Evolutionary conservation across 768 basidiomycete species (phyloP).

Genomic region (Amanita brunnescens): DNA sequence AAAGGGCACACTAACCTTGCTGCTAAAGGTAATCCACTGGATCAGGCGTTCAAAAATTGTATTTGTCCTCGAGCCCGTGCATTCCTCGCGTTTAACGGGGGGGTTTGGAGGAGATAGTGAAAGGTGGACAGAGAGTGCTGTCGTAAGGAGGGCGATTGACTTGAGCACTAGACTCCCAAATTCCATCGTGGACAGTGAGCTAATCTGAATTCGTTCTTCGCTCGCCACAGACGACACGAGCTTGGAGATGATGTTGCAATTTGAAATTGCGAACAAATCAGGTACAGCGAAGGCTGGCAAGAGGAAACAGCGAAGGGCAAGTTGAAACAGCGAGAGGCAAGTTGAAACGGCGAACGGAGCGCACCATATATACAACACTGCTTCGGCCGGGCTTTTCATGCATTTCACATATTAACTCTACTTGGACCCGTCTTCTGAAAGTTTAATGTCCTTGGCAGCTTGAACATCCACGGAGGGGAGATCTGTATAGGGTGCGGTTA

Average conservation of each 20-base stretch:
- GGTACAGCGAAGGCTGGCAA: slow-evolving; percentile 4
- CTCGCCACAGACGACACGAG: background rate
- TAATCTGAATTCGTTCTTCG: background rate
- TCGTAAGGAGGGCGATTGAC: slow-evolving; percentile 17
- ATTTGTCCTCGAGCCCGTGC: slow-evolving; percentile 22
- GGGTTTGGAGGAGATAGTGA: slow-evolving; percentile 33
- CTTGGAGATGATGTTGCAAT: background rate
- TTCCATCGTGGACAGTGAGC: background rate
- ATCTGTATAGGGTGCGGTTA: background rate
- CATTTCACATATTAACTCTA: slow-evolving; percentile 5
- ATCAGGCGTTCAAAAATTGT: slow-evolving; percentile 28
- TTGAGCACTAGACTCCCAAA: slow-evolving; percentile 12
- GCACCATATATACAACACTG: slow-evolving; percentile 5
- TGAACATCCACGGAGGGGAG: slow-evolving; percentile 2
- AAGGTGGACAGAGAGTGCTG: slow-evolving; percentile 25
- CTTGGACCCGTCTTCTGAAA: slow-evolving; percentile 6
- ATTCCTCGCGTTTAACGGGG: slow-evolving; percentile 25
- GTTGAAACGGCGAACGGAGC: slow-evolving; percentile 5
- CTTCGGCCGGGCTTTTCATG: slow-evolving; percentile 6
- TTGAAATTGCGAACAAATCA: slow-evolving; percentile 4
- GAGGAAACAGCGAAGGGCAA: background rate
- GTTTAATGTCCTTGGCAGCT: slow-evolving; percentile 2
- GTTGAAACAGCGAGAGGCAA: slow-evolving; percentile 2
- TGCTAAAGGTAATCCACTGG: slow-evolving; percentile 28
- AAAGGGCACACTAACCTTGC: slow-evolving; percentile 20